Evolutionary conservation across 768 basidiomycete species (phyloP), one percentile per base, ranked within the genome.

Genomic region (Hysterangium stoloniferum): DNA sequence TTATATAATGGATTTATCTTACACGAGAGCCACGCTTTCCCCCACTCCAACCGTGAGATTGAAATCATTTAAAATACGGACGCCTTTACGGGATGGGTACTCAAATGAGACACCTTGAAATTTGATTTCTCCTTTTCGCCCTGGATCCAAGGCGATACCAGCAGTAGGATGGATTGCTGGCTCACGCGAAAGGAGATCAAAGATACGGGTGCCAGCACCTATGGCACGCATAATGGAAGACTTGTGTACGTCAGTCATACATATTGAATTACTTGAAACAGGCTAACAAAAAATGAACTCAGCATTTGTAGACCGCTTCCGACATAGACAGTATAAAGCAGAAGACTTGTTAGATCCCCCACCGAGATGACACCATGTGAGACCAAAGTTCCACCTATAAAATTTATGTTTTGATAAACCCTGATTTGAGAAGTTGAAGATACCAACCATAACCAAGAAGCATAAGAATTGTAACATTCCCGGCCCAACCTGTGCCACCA

Each of bases 221-320:
- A 97, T 82, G 48, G 90, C 95, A 47, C 91, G 90, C 95, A 98
- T 98, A 49, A 98, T 83, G 34, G 91, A 93, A 8, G 89, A 79
- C 87, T 90, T 55, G 25, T 28, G n/a, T 22, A 37, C 28, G 22
- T 31, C 17, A 45, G 22, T 54, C 19, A 55, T 56, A 53, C 38
- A 48, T 24, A 56, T 29, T 53, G 61, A 22, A 34, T 6, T 24
- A 12, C 17, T 17, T 33, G 36, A 27, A 38, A 55, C 58, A 54
- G 34, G 64, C 66, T 54, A 63, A 71, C 74, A 54, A 74, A 77
- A 55, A 77, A 45, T 20, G 37, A 54, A 34, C 38, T 85, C 54
- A 88, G 70, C 79, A 85, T 84, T 59, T 84, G 82, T 52, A 89
- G 65, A 28, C 88, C 85, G 58, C 74, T 81, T 13, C 90, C 84